These are phyloP conservation scores for Harrya chromipes DNA, from an alignment of 768 basidiomycete genomes.

Conservation along the genomic window DNA sequence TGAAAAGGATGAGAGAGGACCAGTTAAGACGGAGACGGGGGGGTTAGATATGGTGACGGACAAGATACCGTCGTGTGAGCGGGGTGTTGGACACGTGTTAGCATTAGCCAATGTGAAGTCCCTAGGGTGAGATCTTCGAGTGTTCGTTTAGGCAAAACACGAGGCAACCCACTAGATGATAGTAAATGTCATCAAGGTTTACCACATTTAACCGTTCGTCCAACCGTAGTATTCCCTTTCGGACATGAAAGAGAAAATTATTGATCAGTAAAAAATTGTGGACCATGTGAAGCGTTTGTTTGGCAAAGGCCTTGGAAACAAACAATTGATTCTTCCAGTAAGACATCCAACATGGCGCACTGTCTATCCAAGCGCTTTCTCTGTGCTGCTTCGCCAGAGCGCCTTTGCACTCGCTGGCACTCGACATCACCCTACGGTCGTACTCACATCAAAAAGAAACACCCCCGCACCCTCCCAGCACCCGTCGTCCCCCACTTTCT, in stretches of 20 bases:
- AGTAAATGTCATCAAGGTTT: too few relatives aligned
- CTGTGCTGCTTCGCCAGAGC: not conserved
- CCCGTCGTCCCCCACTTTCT: slow-evolving; percentile 81
- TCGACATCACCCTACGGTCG: slow-evolving; percentile 82
- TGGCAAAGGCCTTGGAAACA: slow-evolving; percentile 21
- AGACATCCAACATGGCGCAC: slow-evolving; percentile 10
- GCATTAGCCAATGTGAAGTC: too few relatives aligned
- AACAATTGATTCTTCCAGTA: slow-evolving; percentile 1
- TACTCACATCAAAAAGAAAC: slow-evolving; percentile 77
- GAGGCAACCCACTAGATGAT: not conserved
- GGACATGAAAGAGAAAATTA: too few relatives aligned
- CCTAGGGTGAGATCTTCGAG: not conserved
- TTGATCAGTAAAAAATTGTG: too few relatives aligned
- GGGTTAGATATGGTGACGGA: too few relatives aligned
- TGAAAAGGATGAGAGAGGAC: not conserved
- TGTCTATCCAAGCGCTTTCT: slow-evolving; percentile 14
- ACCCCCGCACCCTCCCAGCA: slow-evolving; percentile 66
- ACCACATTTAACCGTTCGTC: too few relatives aligned
- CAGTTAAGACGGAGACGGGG: not conserved
- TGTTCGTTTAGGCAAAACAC: not conserved
- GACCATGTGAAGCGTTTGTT: slow-evolving; percentile 6
- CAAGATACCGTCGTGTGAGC: not conserved
- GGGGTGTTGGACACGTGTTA: not conserved
- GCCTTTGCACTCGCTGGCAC: slow-evolving; percentile 36
- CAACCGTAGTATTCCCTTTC: too few relatives aligned